Evolutionary conservation across 177 flowering plant genomes (phyloP), one percentile per base, ranked within the genome.

Genomic region (Vitis hybrid): DNA sequence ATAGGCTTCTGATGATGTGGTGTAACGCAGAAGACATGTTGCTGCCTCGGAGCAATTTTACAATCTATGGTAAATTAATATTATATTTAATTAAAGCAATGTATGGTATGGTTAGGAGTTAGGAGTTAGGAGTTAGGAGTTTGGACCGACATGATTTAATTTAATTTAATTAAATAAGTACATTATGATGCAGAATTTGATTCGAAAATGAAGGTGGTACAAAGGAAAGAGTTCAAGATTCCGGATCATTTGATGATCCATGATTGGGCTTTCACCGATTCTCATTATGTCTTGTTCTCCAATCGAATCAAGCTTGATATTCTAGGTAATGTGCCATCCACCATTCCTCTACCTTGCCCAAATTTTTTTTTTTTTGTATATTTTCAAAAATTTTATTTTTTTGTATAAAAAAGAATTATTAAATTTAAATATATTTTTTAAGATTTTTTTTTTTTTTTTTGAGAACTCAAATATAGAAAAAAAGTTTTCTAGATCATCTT

Each of bases 1-100:
- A 85, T 4, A 80, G 97, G 53, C 89, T 94, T 11, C 72, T 94
- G 1, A 69, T 84, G 11, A 72, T 89, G 56, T 81, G 97, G 1
- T 94, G 99, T 80, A 91, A 93, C 63, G 91, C 94, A 1, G 99
- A 94, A 79, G 99, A 94, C 61, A 91, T 94, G 97, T 72, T 94
- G 9, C 87, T 94, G 2, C 98, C 99, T 9, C 81, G 82, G 46
- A 90, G 96, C 67, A 73, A 84, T 66, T 86, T 89, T 74, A 90
- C 90, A 51, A 84, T 89, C 69, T 84, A 82, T 59, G 92, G 93
- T 92, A 78, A 49, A 72, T 81, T 53, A 58, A 4, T 0, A 18
- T 9, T 15, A 48, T 66, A 41, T 73, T 60, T n/a, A n/a, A 24
- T 15, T 2, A 41, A 55, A 46, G 12, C 4, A 17, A 61, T 24